Base-by-base conservation (phyloP, 768 basidiomycete genomes). In the Lactarius hengduanensis region DNA sequence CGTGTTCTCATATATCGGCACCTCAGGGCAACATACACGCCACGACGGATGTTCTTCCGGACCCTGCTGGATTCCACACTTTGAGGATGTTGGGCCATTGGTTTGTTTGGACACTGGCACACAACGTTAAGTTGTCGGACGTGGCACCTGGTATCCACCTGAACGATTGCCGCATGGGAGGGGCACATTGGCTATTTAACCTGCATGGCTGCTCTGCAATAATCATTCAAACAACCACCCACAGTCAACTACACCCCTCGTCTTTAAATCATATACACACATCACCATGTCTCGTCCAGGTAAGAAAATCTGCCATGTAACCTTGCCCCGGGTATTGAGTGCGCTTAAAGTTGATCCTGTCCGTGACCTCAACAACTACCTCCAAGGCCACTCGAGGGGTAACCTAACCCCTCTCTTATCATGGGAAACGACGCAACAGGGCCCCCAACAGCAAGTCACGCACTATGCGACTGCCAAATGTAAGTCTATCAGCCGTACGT, bases 281-380 rank as follows among this genome's bases (percentile, higher is more conserved):
- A 41, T 16, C 41, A 36, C 10, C n/a, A 66, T 58, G 61, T 57
- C 45, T 47, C 10, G 4, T 10, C 45, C 10, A 11, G n/a, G 66
- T 63, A 43, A n/a, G 65, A 4, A 3, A 32, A 2, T 16, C 20
- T 45, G 34, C 22, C 22, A 22, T 59, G 16, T 43, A 16, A 10
- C 9, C 18, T 41, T 34, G 30, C 26, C 2, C 2, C 15, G 40
- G 26, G 13, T 2, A 9, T 22, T 59, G 50, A 63, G 32, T n/a
- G 4, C 6, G 16, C 16, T 50, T 45, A 16, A 41, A 38, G 20
- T 36, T 15, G 64, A 66, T 47, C 50, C 50, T 18, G 22, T 62
- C 1, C 61, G 61, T 16, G 57, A 62, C 38, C 61, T 62, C 43
- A 66, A 66, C n/a, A 50, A 61, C 45, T 38, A 13, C n/a, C 55